phyloP scores from a whole-genome alignment of 129 eudicot genomes.

The Lonicera japonica region DNA sequence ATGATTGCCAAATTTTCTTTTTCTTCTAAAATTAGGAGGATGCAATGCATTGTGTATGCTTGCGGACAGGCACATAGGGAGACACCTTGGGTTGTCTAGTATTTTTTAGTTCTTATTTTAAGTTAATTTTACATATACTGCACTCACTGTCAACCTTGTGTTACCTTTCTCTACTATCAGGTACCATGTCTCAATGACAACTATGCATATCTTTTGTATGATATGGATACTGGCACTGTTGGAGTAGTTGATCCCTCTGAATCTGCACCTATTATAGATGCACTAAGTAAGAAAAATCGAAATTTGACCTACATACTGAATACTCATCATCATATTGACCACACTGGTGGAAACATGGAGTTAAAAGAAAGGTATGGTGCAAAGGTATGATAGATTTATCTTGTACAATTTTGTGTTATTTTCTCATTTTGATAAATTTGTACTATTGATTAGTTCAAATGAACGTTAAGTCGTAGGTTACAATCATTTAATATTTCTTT shows the following conservation, averaged over 20 bases:
- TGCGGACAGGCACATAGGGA: neutral
- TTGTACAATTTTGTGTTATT: neutral
- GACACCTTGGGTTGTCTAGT: neutral
- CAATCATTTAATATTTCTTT: neutral
- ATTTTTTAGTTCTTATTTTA: neutral
- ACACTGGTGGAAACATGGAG: conserved; percentile 91
- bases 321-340: conserved; percentile 94
- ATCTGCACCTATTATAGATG: conserved; percentile 78
- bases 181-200: conserved; percentile 88
- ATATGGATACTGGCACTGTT: conserved; percentile 88
- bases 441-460: too few relatives aligned
- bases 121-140: neutral
- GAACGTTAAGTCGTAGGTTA: neutral
- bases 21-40: neutral
- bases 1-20: neutral
- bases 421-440: neutral
- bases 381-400: conserved; percentile 57
- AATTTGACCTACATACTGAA: conserved; percentile 79
- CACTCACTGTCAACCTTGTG: conserved; percentile 1
- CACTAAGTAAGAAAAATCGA: conserved; percentile 58
- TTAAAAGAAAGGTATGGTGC: conserved; percentile 92
- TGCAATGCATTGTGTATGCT: neutral
- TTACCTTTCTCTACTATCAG: conserved; percentile 13
- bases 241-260: conserved; percentile 98
- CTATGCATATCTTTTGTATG: conserved; percentile 81